Conservation (phyloP, 192 early-diverging fungal genomes). For the Phycomyces nitens region DNA sequence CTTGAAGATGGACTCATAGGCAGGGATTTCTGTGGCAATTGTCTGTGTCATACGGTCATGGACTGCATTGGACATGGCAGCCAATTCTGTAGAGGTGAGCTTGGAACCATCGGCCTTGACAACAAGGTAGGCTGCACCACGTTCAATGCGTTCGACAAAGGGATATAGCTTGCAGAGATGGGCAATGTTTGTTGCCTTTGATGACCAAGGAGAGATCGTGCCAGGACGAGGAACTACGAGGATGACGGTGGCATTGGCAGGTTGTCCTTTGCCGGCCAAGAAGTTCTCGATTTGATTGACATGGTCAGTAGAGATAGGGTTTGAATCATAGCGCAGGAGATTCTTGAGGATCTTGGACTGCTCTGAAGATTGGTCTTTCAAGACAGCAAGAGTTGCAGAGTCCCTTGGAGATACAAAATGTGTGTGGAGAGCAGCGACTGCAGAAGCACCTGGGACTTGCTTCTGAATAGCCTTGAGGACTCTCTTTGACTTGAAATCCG, state of each 20-base stretch:
- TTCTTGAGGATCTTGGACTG: constrained; percentile 41
- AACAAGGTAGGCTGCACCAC: constrained; percentile 76
- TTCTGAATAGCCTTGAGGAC: constrained; percentile 60
- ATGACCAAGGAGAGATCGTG: constrained; percentile 99
- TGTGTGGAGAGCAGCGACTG: constrained; percentile 64
- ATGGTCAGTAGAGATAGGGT: constrained; percentile 27
- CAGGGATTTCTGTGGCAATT: constrained; percentile 62
- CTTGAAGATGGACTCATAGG: constrained; percentile 65
- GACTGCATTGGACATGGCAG: constrained; percentile 49
- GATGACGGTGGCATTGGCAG: constrained; percentile 41
- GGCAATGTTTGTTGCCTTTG: constrained; percentile 98
- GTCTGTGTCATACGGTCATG: constrained; percentile 97
- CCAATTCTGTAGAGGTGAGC: constrained; percentile 45
- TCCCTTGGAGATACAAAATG: constrained; percentile 70
- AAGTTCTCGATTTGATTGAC: constrained; percentile 14
- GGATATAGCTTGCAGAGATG: constrained; percentile 79
- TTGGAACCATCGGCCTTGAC: constrained; percentile 34
- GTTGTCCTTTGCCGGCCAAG: constrained; percentile 33
- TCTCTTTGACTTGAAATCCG: constrained; percentile 64
- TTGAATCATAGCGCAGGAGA: constrained; percentile 47
- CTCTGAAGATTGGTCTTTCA: constrained; percentile 38
- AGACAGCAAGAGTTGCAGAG: constrained; percentile 15
- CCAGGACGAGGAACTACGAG: constrained; percentile 88
- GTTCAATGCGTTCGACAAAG: constrained; percentile 81
- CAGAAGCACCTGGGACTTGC: constrained; percentile 43